phyloP scores from a whole-genome alignment of 495 filamentous ascomycete genomes.

The Glarea lozoyensis region DNA sequence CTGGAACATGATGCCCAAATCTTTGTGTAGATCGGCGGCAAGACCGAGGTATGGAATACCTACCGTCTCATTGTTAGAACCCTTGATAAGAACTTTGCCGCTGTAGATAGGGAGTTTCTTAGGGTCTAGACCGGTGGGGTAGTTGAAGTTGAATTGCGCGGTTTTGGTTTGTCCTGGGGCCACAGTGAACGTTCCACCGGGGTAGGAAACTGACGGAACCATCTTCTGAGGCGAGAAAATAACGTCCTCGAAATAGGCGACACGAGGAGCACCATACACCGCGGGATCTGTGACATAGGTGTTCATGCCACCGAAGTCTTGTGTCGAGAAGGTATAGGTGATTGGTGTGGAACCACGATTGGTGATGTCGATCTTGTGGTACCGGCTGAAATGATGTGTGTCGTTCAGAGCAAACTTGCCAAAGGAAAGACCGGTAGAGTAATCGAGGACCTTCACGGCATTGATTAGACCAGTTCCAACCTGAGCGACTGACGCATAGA shows the following conservation, averaged over 20 bases:
- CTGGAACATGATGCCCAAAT: too few relatives aligned
- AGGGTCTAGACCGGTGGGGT: conserved; percentile 5
- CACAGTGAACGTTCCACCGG: background rate
- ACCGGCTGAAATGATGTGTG: conserved; percentile 29
- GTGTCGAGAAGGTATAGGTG: conserved; percentile 26
- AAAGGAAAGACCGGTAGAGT: conserved; percentile 28
- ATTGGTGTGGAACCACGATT: conserved; percentile 29
- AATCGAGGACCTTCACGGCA: conserved; percentile 31
- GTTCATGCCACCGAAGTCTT: conserved; percentile 1
- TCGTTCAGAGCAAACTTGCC: conserved; percentile 35
- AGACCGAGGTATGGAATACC: conserved; percentile 24
- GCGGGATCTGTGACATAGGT: too few relatives aligned
- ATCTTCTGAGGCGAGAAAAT: background rate
- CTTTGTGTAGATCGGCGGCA: too few relatives aligned
- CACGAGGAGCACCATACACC: too few relatives aligned
- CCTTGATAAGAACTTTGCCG: conserved; percentile 28
- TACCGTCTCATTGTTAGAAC: conserved; percentile 23
- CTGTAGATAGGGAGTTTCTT: conserved; percentile 25
- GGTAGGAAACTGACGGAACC: background rate
- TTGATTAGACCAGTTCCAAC: conserved; percentile 34
- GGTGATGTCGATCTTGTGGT: conserved; percentile 29
- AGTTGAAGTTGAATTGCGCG: conserved; percentile 8
- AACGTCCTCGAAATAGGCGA: too few relatives aligned
- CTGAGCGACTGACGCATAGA: conserved; percentile 13
- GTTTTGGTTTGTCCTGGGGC: background rate